Percentiles rank a stretch among this genome's conserved stretches.
phyloP scores from a whole-genome alignment of 768 basidiomycete species.

The Infundibulicybe gibba region DNA sequence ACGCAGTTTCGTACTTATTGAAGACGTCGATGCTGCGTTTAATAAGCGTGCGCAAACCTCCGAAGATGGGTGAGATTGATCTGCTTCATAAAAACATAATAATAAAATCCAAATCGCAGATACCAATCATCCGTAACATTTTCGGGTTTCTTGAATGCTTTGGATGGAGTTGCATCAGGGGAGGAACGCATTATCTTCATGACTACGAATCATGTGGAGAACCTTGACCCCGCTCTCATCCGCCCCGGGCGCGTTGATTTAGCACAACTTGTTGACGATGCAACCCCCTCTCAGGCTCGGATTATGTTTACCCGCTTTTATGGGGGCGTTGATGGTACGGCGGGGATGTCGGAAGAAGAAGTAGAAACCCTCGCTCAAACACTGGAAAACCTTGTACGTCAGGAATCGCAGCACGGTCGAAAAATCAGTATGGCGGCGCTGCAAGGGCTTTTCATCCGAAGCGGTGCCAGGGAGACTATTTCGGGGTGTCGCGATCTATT shows the following conservation, averaged over 20 bases:
- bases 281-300: conserved; percentile 75
- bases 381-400: conserved; percentile 51
- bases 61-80: conserved; percentile 78
- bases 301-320: conserved; percentile 86
- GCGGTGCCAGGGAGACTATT: conserved; percentile 54
- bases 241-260: conserved; percentile 95
- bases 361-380: conserved; percentile 42
- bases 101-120: conserved; percentile 44
- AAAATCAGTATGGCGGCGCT: conserved; percentile 93
- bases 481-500: conserved; percentile 45
- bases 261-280: conserved; percentile 80
- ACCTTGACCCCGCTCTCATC: conserved; percentile 90
- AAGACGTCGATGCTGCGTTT: conserved; percentile 97
- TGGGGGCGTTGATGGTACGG: conserved; percentile 35
- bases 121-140: conserved; percentile 97
- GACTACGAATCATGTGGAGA: conserved; percentile 95
- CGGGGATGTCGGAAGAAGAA: conserved; percentile 24
- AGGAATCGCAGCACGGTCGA: conserved; percentile 47
- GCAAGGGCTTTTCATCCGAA: conserved; percentile 92
- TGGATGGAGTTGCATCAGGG: conserved; percentile 96
- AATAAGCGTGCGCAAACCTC: conserved; percentile 86
- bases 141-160: conserved; percentile 93
- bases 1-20: conserved; percentile 90
- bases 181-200: conserved; percentile 99
- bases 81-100: too few species aligned